phyloP scores from a whole-genome alignment of 331 rosid species.

The Saraca asoca region DNA sequence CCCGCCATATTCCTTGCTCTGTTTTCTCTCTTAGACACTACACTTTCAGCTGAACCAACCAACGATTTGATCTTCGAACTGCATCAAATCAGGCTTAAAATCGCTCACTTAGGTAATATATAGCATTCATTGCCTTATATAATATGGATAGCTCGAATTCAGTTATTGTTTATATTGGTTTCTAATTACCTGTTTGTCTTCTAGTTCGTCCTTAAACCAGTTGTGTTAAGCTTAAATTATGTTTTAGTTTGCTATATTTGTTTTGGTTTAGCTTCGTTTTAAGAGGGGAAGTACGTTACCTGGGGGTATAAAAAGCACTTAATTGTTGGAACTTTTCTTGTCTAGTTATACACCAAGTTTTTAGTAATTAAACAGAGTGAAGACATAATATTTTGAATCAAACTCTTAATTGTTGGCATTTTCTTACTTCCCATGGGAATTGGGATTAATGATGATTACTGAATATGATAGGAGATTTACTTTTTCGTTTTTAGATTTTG shows the following conservation, averaged over 20 bases:
- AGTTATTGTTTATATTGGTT: background rate
- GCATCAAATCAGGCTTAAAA: constrained; percentile 55
- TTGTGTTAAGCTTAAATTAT: background rate
- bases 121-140: background rate
- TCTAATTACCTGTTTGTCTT: background rate
- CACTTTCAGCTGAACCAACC: constrained; percentile 36
- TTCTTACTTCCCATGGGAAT: background rate
- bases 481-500: background rate
- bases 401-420: background rate
- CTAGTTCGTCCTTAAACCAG: background rate
- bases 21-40: constrained; percentile 37
- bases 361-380: background rate
- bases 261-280: background rate
- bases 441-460: background rate
- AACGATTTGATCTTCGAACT: constrained; percentile 38
- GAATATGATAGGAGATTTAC: background rate
- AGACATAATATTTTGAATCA: background rate
- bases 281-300: background rate
- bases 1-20: constrained; percentile 41
- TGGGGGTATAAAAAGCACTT: background rate
- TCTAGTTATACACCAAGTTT: background rate
- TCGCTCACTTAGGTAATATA: constrained; percentile 64
- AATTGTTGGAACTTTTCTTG: background rate
- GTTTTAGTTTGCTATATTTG: background rate
- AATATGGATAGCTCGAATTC: background rate